A percentile compares a stretch with the other conserved stretches of the same genome.
phyloP scores from a whole-genome alignment of 2,329 filamentous ascomycete species.

The Orbilia javanica region DNA sequence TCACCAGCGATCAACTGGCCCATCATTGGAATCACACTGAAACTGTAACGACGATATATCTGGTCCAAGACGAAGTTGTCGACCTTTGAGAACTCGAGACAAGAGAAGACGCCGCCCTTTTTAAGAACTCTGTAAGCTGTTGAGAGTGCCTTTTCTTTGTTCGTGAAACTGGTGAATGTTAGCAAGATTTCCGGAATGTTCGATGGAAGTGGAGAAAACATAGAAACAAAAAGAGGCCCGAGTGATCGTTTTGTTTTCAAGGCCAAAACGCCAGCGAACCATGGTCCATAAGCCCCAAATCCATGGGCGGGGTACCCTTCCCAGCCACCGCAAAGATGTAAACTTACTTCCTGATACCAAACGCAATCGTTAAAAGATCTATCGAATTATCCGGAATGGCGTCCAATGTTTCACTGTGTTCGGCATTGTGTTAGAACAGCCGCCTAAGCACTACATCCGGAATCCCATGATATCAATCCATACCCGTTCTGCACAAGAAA shows the following conservation, averaged over 20 bases:
- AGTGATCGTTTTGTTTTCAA: background rate
- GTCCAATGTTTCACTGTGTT: slow-evolving; percentile 52
- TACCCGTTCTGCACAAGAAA: slow-evolving; percentile 59
- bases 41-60: slow-evolving; percentile 95
- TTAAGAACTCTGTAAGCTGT: slow-evolving; percentile 91
- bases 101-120: slow-evolving; percentile 95
- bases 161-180: slow-evolving; percentile 74
- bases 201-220: background rate
- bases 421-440: slow-evolving; percentile 69
- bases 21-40: slow-evolving; percentile 91
- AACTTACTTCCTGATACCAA: slow-evolving; percentile 84
- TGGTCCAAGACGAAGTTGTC: slow-evolving; percentile 82
- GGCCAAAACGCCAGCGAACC: slow-evolving; percentile 4
- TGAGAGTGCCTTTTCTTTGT: slow-evolving; percentile 83
- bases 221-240: background rate
- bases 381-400: slow-evolving; percentile 77
- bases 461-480: slow-evolving; percentile 61
- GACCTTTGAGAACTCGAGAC: slow-evolving; percentile 93
- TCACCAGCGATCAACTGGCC: slow-evolving; percentile 95
- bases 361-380: slow-evolving; percentile 96
- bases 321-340: slow-evolving; percentile 4
- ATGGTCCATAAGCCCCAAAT: background rate
- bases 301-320: background rate
- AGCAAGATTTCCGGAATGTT: slow-evolving; percentile 5
- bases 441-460: slow-evolving; percentile 71